Evolutionary conservation across 2,329 filamentous ascomycete species (phyloP), one percentile per base, ranked within the genome.

Genomic region (Aspergillus sp.): DNA sequence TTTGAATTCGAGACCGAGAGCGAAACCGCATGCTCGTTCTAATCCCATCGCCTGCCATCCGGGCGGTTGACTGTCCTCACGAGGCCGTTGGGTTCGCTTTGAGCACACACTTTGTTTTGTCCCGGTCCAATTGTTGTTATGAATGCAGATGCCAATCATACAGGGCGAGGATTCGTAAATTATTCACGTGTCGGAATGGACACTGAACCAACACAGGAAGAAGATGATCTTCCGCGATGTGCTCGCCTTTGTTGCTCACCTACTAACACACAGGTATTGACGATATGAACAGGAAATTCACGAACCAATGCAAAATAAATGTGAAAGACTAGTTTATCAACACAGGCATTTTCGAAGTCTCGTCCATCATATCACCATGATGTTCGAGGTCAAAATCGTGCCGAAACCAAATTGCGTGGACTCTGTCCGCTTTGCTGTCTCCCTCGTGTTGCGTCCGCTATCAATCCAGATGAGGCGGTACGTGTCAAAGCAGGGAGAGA

Each of bases 401-500:
- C 72, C 73, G 56, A 76, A 36, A 75, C 56, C 40, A 21, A 58
- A 60, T 74, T 55, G 54, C 57, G 59, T 58, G 57, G 61, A 66
- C 59, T 54, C 49, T 45, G 56, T 64, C 57, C 54, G 59, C 55
- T 58, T 61, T 57, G 47, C 47, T 52, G 21, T 64, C 72, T 74
- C 70, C 64, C 66, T 73, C 68, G 71, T 75, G 71, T 75, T 75
- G 66, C 71, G 71, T 70, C 70, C 65, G 66, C 69, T 64, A 64
- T 58, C 58, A 55, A 50, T 57, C 51, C 53, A 55, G 44, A 65
- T 71, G 67, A 63, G 63, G 69, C 58, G 69, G 64, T 70, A 65
- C 71, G 72, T 75, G 72, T 74, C 72, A 72, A 74, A 68, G 63
- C 62, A 71, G 68, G 65, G 71, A 75, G 71, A 68, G 70, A 75